These are phyloP conservation scores for Nakaseomyces kungkrabaensis DNA, from an alignment of 1,139 yeast genomes.

Conservation along the genomic window DNA sequence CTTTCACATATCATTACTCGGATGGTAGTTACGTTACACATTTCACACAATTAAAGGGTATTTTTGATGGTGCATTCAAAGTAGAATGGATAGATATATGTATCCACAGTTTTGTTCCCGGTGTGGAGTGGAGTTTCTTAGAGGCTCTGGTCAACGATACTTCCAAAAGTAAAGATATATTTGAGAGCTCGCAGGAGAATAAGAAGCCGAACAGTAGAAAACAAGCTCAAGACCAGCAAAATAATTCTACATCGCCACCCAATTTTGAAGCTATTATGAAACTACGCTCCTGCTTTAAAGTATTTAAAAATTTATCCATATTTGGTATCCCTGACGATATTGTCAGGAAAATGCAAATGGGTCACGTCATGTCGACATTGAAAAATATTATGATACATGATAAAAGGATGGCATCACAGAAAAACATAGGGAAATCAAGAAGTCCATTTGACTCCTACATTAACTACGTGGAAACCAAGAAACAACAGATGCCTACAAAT, in stretches of 20 bases:
- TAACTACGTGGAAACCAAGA: background rate
- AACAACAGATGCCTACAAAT: background rate
- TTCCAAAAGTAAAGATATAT: slow-evolving; percentile 14
- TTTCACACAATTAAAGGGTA: slow-evolving; percentile 48
- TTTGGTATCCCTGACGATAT: slow-evolving; percentile 59
- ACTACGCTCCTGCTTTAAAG: slow-evolving; percentile 31
- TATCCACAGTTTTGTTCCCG: slow-evolving; percentile 37
- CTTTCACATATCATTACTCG: slow-evolving; percentile 44
- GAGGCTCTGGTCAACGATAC: slow-evolving; percentile 27
- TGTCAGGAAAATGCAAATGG: slow-evolving; percentile 59
- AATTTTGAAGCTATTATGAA: slow-evolving; percentile 23
- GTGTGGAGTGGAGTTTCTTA: slow-evolving; percentile 37
- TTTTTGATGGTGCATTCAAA: slow-evolving; percentile 51
- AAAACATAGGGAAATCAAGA: background rate
- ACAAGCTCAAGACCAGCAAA: background rate
- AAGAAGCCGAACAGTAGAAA: background rate
- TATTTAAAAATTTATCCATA: slow-evolving; percentile 36
- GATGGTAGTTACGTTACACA: slow-evolving; percentile 66
- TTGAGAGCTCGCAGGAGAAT: slow-evolving; percentile 5
- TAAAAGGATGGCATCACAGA: background rate
- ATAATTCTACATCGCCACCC: slow-evolving; percentile 7
- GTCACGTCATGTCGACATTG: slow-evolving; percentile 67
- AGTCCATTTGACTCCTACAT: background rate
- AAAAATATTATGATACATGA: slow-evolving; percentile 31
- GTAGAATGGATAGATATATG: slow-evolving; percentile 66